phyloP scores from a whole-genome alignment of 331 rosid genomes.

The Pyrus hybrid region DNA sequence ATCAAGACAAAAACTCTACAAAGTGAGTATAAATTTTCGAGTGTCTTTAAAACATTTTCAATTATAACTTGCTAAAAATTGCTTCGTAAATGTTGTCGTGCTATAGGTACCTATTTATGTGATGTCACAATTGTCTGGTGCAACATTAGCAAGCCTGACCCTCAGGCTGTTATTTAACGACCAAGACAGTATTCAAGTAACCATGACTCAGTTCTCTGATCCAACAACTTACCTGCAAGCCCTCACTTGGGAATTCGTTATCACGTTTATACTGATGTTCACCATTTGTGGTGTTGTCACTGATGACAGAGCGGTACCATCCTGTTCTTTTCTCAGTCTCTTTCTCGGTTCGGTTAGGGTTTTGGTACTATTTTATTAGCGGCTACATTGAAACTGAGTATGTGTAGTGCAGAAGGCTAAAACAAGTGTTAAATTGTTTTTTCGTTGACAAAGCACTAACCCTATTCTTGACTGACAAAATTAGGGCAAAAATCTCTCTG shows the following conservation, averaged over 20 bases:
- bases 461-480: background rate
- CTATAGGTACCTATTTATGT: constrained; percentile 37
- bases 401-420: too few relatives aligned
- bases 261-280: constrained; percentile 31
- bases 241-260: constrained; percentile 21
- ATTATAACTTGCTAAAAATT: background rate
- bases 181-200: background rate
- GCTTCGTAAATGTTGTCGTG: constrained; percentile 7
- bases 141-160: constrained; percentile 24
- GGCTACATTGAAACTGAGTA: too few relatives aligned
- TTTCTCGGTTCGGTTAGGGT: too few relatives aligned
- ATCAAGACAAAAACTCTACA: too few relatives aligned
- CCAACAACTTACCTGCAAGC: constrained; percentile 21
- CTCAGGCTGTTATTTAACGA: constrained; percentile 10
- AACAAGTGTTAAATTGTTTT: too few relatives aligned
- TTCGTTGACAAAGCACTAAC: background rate
- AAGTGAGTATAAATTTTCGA: too few relatives aligned
- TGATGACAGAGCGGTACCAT: constrained; percentile 39
- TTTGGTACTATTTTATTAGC: too few relatives aligned
- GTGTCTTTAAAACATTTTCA: background rate
- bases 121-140: constrained; percentile 13
- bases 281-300: constrained; percentile 44
- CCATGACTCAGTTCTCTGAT: constrained; percentile 9
- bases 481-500: constrained; percentile 29
- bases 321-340: background rate